These are phyloP conservation scores for Cubamyces lactineus DNA, from an alignment of 768 basidiomycete species.

Conservation along the genomic window DNA sequence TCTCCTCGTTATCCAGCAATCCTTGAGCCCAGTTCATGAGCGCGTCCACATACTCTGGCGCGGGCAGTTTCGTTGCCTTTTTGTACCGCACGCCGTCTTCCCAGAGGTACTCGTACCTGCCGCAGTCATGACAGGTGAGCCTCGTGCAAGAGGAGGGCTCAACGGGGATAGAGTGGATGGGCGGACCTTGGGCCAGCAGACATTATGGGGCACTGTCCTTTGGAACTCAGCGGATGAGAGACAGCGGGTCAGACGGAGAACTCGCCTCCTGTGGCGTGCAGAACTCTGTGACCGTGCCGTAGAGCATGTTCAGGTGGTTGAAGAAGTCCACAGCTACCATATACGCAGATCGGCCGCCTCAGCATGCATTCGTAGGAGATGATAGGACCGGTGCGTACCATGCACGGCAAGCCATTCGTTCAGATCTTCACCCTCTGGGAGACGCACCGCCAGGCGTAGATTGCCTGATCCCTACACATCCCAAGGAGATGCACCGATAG, in stretches of 20 bases:
- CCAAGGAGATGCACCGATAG: neutral
- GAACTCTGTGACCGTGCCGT: conserved; percentile 97
- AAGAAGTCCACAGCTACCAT: conserved; percentile 94
- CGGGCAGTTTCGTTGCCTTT: conserved; percentile 90
- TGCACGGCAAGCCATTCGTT: conserved; percentile 99
- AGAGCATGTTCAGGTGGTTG: conserved; percentile 99
- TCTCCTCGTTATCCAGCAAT: conserved; percentile 86
- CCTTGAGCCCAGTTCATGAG: conserved; percentile 99
- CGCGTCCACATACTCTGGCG: conserved; percentile 95
- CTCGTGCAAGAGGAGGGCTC: conserved; percentile 4
- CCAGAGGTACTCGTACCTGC: conserved; percentile 93
- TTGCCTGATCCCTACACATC: conserved; percentile 86
- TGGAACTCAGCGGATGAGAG: neutral
- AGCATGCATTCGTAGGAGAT: neutral
- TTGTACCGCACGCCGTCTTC: conserved; percentile 88
- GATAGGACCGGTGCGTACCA: conserved; percentile 49
- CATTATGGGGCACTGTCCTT: conserved; percentile 87
- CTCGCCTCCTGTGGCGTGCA: conserved; percentile 91
- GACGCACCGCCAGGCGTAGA: conserved; percentile 84
- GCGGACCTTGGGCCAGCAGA: conserved; percentile 89
- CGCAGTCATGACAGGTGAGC: conserved; percentile 5
- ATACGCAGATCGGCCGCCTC: neutral
- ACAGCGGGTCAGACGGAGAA: conserved; percentile 11
- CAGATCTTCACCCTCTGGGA: conserved; percentile 95
- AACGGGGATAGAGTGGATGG: neutral